phyloP scores from a whole-genome alignment of 768 basidiomycete genomes.

The Leccinellum luteum region DNA sequence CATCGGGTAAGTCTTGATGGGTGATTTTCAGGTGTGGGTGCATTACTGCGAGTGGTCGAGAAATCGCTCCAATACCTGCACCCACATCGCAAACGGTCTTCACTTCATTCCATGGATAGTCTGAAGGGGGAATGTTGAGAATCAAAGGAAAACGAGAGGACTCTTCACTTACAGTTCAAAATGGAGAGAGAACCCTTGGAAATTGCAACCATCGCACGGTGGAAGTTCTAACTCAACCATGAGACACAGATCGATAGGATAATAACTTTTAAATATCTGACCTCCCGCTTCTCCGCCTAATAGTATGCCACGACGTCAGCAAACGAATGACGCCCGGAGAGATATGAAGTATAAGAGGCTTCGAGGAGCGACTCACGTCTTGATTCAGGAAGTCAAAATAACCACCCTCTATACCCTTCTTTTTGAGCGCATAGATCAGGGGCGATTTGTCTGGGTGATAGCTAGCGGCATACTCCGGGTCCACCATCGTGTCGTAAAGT shows the following conservation, averaged over 20 bases:
- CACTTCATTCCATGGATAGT: not conserved
- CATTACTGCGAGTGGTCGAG: not conserved
- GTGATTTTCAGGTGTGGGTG: not conserved
- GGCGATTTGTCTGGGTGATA: constrained; percentile 21
- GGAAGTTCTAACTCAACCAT: constrained; percentile 13
- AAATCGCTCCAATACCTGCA: not conserved
- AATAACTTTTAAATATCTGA: not conserved
- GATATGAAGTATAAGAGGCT: too few relatives aligned
- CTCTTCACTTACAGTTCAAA: not conserved
- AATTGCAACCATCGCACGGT: constrained; percentile 24
- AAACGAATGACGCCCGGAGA: not conserved
- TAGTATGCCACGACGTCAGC: not conserved
- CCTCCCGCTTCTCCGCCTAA: constrained; percentile 17
- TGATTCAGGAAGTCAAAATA: constrained; percentile 23
- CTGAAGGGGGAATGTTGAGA: not conserved
- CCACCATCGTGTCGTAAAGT: constrained; percentile 26
- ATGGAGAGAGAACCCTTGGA: constrained; percentile 17
- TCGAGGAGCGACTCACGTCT: constrained; percentile 14
- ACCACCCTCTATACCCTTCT: constrained; percentile 11
- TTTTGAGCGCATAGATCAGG: constrained; percentile 19
- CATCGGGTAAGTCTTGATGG: not conserved
- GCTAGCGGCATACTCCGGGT: constrained; percentile 23
- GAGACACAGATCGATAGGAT: not conserved
- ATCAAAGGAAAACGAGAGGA: not conserved
- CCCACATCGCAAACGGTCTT: not conserved